Base-by-base conservation (phyloP, 345 rosid species). In the Microthlaspi erraticum region DNA sequence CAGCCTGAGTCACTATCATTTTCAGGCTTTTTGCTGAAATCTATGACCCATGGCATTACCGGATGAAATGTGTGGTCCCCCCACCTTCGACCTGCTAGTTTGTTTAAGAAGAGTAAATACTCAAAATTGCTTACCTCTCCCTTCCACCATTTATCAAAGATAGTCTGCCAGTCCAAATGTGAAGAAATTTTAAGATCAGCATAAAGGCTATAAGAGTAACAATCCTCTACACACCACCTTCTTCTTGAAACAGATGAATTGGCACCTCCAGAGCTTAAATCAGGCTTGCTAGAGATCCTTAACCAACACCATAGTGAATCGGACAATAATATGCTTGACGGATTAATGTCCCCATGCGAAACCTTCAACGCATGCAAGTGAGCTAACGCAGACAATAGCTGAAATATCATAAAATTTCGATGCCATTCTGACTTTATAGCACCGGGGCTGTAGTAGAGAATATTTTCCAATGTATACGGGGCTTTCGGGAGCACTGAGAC, bases 41-140 rank as follows among this genome's bases (percentile, higher is more conserved):
- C 98, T 83, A 90, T 82, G 46, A 90, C 96, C 97, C 98, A 92
- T 13, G 97, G 98, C 96, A 92, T 84, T 60, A 92, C 90, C 7
- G 91, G 88, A 81, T 92, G 93, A 81, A 92, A 88, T 53, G 95
- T 83, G 60, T 88, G 86, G 69, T 92, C 98, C 48, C 97, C 98
- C 98, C 98, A 92, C 79, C 93, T 83, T 83, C 98, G 87, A 39
- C 98, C 98, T 48, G 95, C 91, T 74, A 92, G 74, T 78, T 76
- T 88, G 78, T 88, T 92, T 61, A 92, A 75, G 80, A 87, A 59
- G 51, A 92, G 96, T 64, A 92, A 71, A 78, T 90, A 92, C 72
- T 92, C 97, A 70, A 92, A 92, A 81, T 90, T 92, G 63, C 95
- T 87, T 71, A 88, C 55, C 64, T 90, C 97, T 65, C 98, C 95